Base-by-base conservation (phyloP, 257 asterid genomes). In the Haberlea rhodopensis region DNA sequence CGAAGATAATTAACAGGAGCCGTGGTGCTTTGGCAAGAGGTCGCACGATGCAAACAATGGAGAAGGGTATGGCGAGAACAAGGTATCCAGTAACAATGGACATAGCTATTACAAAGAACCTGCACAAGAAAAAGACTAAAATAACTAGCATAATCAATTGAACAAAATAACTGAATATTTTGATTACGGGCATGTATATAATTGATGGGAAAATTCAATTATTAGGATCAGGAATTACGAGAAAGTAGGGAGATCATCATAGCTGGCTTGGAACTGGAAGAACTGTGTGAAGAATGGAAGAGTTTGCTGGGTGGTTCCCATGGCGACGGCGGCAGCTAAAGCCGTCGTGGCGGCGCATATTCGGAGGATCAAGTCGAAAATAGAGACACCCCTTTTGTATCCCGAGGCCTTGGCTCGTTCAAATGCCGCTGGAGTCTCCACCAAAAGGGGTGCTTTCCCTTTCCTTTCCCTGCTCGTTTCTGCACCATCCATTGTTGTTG, bases 261-360 rank as follows among this genome's bases (percentile, higher is more conserved):
- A 76, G 53, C 81, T 68, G 65, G 84, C 84, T 63, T 79, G 68
- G 63, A 82, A 79, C 65, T 82, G 84, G 69, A 76, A 81, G 75
- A 79, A 79, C 26, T 76, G 84, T 18, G 78, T 79, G 76, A 76
- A 79, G 63, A 82, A 79, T 0, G 82, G 82, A 18, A 82, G 84
- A 25, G 80, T 75, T 54, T 81, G 67, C 20, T 43, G n/a, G 67
- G 86, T 52, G 37, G 80, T 81, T 53, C 73, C 86, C 86, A 81
- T 81, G 57, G 71, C 49, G 13, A 73, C 77, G 0, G 81, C 43
- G 3, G 86, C 83, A 11, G 68, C 79, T 15, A 82, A 63, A 29
- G 81, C 78, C 13, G 78, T 37, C 0, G 73, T 79, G 7, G 68
- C 56, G 1, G 81, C 81, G 11, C 74, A 26, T 13, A 77, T 19